phyloP scores from a whole-genome alignment of 2,329 filamentous ascomycete species.

The Chalaropsis ovoidea region DNA sequence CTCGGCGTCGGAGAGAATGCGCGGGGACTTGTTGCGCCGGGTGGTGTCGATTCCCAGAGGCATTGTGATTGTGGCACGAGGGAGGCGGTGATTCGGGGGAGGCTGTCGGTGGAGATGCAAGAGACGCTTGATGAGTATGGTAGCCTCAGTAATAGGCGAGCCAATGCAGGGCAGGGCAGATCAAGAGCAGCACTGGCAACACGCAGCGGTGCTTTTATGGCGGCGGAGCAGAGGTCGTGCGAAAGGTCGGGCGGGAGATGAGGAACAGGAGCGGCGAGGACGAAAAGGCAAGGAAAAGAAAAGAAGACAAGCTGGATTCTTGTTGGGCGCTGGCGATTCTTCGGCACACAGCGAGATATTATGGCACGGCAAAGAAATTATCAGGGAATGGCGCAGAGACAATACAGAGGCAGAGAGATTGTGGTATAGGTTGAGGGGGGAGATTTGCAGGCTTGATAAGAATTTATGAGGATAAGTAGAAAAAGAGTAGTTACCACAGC shows the following conservation, averaged over 20 bases:
- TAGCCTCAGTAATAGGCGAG: background rate
- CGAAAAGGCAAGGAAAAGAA: background rate
- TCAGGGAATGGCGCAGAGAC: background rate
- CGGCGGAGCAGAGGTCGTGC: background rate
- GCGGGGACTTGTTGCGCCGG: slow-evolving; percentile 77
- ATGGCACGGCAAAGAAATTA: background rate
- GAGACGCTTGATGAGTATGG: background rate
- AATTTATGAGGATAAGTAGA: slow-evolving; percentile 4
- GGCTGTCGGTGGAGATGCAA: background rate
- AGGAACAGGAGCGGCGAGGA: background rate
- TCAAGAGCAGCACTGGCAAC: background rate
- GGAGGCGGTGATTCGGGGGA: background rate
- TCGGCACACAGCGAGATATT: background rate
- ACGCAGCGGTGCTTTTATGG: background rate
- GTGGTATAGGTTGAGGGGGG: background rate
- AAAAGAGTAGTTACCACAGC: background rate
- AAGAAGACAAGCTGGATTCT: background rate
- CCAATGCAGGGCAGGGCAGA: background rate
- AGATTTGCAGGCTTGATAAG: background rate
- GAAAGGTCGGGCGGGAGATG: background rate
- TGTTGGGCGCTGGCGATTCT: background rate
- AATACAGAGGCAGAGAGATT: background rate
- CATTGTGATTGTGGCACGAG: slow-evolving; percentile 24
- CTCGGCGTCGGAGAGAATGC: slow-evolving; percentile 70
- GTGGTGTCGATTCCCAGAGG: slow-evolving; percentile 59